Evolutionary conservation across 1,139 yeast species (phyloP), one percentile per base, ranked within the genome.

Genomic region (Kodamaea ohmeri): DNA sequence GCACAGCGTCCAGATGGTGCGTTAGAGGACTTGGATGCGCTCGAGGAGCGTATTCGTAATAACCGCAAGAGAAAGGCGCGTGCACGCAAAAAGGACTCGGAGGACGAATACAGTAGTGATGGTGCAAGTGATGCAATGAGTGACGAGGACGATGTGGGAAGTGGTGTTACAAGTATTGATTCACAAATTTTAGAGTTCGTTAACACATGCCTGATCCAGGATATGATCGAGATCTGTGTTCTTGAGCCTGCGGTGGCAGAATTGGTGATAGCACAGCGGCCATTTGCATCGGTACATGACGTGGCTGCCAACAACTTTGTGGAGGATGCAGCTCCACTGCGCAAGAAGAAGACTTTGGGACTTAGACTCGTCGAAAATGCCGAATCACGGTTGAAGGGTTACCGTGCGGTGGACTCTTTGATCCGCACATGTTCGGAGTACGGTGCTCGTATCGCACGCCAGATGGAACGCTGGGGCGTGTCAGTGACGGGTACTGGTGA

Each of bases 371-470:
- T 89, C 18, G 95, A 86, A 44, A 83, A 76, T 24, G 76, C 88
- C 6, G 76, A 75, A 39, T 65, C 71, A 44, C 82, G 90, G 15
- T 68, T 92, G 47, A 78, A 80, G 50, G 98, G 98, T 3, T 94
- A 92, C 56, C 83, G 82, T 45, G 97, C 98, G 0, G 96, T 92
- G 26, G 97, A 92, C 53, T 83, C 95, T 17, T 69, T 94, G 49
- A 87, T 94, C 42, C 80, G 81, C 47, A 78, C 80, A 49, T 94
- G 99, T 63, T 80, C 90, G 9, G 76, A 77, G 20, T 82, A 86
- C 47, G 96, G 97, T 37, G 67, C 71, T 7, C 63, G 69, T 9
- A 86, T 94, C 40, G 73, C 89, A 2, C 60, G 66, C 6, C 95
- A 88, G 46, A 87, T 92, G 67, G 70, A 71, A 35, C 69, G 73